Evolutionary conservation across 352 stramenopile genomes (phyloP).

Genomic region (Globisporangium paroecandrum): DNA sequence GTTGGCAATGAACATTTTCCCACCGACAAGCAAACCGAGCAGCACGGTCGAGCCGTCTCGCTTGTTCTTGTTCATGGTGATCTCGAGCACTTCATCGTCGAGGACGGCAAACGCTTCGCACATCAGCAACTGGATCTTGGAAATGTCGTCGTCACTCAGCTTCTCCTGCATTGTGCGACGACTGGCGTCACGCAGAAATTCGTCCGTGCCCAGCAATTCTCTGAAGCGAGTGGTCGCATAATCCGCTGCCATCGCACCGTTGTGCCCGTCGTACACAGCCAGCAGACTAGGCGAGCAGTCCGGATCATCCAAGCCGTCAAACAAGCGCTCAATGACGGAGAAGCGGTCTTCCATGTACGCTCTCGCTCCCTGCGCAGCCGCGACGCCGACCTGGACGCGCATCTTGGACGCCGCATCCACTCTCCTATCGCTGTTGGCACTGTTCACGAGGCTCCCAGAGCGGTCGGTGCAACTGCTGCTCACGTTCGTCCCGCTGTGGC

Average conservation of each 20-base stretch:
- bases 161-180: conserved; percentile 27
- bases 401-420: conserved; percentile 23
- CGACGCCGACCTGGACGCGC: conserved; percentile 46
- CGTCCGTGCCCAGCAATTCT: conserved; percentile 48
- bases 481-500: conserved; percentile 15
- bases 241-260: conserved; percentile 66
- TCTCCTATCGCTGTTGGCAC: conserved; percentile 13
- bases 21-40: conserved; percentile 58
- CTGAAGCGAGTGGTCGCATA: conserved; percentile 55
- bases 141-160: conserved; percentile 45
- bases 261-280: conserved; percentile 75
- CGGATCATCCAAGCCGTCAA: conserved; percentile 40
- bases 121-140: conserved; percentile 45
- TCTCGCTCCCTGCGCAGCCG: conserved; percentile 56
- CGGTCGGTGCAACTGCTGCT: conserved; percentile 9
- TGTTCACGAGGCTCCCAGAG: conserved; percentile 10
- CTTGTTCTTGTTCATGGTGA: conserved; percentile 65
- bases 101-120: conserved; percentile 54
- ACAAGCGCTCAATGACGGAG: conserved; percentile 56
- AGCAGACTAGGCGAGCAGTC: conserved; percentile 51
- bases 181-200: conserved; percentile 47
- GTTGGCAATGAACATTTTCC: conserved; percentile 80
- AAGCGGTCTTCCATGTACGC: conserved; percentile 82
- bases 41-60: conserved; percentile 74
- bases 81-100: conserved; percentile 69